Conservation (phyloP, 306 rosid species). For the Parietaria judaica region DNA sequence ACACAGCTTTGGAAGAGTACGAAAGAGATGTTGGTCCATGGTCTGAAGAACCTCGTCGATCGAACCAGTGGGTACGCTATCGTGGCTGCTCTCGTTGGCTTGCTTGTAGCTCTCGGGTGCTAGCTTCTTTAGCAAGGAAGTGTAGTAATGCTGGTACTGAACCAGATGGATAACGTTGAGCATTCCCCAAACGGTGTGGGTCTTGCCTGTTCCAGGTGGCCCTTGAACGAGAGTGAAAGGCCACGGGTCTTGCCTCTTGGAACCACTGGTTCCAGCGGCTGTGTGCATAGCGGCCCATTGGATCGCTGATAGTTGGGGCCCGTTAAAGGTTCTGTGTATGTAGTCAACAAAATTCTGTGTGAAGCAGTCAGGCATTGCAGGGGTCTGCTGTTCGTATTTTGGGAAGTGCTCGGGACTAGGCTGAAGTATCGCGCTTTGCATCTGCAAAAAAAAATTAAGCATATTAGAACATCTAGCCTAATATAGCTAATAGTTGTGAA, state of each 20-base stretch:
- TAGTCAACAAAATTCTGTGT: slow-evolving; percentile 76
- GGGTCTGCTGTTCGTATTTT: slow-evolving; percentile 82
- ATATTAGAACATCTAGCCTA: no score
- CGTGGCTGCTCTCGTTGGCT: slow-evolving; percentile 67
- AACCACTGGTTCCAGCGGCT: slow-evolving; percentile 92
- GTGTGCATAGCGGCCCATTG: slow-evolving; percentile 99
- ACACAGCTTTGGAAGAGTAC: slow-evolving; percentile 87
- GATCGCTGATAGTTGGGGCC: slow-evolving; percentile 90
- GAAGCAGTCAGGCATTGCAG: slow-evolving; percentile 96
- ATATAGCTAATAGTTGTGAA: no score
- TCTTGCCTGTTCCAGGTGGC: slow-evolving; percentile 99
- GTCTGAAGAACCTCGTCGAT: slow-evolving; percentile 95
- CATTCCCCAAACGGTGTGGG: slow-evolving; percentile 99
- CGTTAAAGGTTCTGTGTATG: slow-evolving; percentile 83
- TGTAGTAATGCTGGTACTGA: slow-evolving; percentile 95
- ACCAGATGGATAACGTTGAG: slow-evolving; percentile 96
- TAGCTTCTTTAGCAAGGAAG: slow-evolving; percentile 89
- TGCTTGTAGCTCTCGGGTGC: slow-evolving; percentile 99
- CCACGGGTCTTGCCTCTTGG: slow-evolving; percentile 96
- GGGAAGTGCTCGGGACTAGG: slow-evolving; percentile 98
- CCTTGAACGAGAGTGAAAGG: slow-evolving; percentile 99
- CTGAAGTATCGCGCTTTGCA: slow-evolving; percentile 95
- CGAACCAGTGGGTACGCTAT: slow-evolving; percentile 60
- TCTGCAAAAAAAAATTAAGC: slow-evolving; percentile 35
- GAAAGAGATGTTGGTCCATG: slow-evolving; percentile 93